Evolutionary conservation across 495 filamentous ascomycete genomes (phyloP).

Genomic region (Annulohypoxylon moriforme): DNA sequence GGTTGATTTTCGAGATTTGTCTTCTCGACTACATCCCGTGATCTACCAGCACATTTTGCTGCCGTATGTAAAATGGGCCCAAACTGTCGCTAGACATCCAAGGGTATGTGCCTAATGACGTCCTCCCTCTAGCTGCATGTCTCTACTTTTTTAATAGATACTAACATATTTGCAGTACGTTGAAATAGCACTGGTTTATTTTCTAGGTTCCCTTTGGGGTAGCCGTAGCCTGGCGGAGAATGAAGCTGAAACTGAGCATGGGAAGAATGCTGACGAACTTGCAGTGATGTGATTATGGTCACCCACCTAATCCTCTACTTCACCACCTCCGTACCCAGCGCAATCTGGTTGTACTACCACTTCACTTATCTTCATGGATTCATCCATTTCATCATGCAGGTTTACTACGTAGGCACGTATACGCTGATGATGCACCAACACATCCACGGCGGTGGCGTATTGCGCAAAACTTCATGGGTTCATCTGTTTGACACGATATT

Average conservation of each 20-base stretch:
- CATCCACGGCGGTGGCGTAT: constrained; percentile 79
- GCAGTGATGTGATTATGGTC: constrained; percentile 78
- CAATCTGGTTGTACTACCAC: constrained; percentile 68
- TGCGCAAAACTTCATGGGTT: constrained; percentile 53
- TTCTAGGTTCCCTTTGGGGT: neutral
- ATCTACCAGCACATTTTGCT: constrained; percentile 62
- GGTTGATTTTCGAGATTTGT: constrained; percentile 49
- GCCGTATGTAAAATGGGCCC: constrained; percentile 67
- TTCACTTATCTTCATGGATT: constrained; percentile 75
- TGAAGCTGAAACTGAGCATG: neutral
- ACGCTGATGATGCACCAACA: constrained; percentile 87
- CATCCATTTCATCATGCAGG: constrained; percentile 69
- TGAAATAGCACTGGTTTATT: neutral
- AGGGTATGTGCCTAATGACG: constrained; percentile 39
- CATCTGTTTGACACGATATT: constrained; percentile 67
- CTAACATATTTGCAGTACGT: constrained; percentile 33
- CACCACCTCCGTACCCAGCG: constrained; percentile 73
- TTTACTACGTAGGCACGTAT: constrained; percentile 75
- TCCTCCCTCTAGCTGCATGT: neutral
- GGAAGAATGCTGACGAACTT: constrained; percentile 13
- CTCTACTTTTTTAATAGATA: neutral
- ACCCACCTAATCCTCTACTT: constrained; percentile 81
- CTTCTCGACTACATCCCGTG: constrained; percentile 40
- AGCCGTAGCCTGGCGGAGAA: neutral
- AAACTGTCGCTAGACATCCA: constrained; percentile 63